Evolutionary conservation across 345 rosid genomes (phyloP).

Genomic region (Eucalyptus sp.): DNA sequence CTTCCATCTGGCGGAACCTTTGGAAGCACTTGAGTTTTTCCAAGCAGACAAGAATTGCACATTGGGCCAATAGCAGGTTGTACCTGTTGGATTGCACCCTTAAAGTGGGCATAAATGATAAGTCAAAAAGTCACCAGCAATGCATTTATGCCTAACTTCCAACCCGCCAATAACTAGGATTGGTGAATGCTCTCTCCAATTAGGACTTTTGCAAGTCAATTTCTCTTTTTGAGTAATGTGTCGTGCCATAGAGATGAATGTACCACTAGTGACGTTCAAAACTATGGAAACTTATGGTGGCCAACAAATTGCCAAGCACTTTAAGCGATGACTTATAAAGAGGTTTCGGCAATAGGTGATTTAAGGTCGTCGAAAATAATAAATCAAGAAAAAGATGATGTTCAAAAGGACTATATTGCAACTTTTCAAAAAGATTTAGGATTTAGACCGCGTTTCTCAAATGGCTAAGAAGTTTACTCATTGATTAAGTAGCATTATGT

Average conservation of each 20-base stretch:
- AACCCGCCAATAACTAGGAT: not conserved
- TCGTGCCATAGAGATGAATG: too few species aligned
- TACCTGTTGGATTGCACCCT: too few species aligned
- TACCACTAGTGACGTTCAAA: too few species aligned
- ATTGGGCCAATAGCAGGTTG: not conserved
- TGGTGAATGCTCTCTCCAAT: not conserved
- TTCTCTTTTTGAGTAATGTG: not conserved
- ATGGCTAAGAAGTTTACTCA: too few species aligned
- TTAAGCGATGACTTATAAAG: not conserved
- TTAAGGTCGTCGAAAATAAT: rapidly evolving
- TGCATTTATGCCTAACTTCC: too few species aligned
- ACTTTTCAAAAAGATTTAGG: too few species aligned
- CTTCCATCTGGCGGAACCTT: too few species aligned
- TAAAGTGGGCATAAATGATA: too few species aligned
- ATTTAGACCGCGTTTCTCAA: rapidly evolving
- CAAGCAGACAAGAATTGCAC: not conserved
- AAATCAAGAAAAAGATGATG: not conserved
- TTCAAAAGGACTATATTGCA: not conserved
- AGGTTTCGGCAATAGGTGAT: too few species aligned
- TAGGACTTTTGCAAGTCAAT: not conserved
- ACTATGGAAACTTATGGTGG: not conserved
- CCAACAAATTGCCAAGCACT: not conserved
- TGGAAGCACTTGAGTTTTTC: too few species aligned
- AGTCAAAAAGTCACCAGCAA: too few species aligned
- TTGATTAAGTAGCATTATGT: too few species aligned